These are phyloP conservation scores for Candida frijolesensis DNA, from an alignment of 1,139 yeast genomes.

Conservation along the genomic window DNA sequence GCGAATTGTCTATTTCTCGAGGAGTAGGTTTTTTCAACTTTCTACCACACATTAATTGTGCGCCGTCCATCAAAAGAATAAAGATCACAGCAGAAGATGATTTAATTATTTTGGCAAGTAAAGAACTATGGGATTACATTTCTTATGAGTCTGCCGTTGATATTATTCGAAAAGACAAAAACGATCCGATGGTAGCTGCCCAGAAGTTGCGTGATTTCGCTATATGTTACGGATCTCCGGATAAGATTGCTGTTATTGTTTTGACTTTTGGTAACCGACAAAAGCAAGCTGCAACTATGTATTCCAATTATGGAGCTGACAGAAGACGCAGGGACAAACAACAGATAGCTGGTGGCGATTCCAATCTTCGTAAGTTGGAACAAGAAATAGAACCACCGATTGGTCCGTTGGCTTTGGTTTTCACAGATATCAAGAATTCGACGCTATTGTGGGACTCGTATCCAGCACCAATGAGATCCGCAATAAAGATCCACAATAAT, in stretches of 20 bases:
- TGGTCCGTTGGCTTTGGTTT: constrained; percentile 92
- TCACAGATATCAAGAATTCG: constrained; percentile 95
- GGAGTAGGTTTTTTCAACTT: constrained; percentile 90
- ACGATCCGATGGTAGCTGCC: constrained; percentile 90
- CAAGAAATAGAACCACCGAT: constrained; percentile 95
- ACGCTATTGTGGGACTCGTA: constrained; percentile 91
- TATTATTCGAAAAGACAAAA: constrained; percentile 78
- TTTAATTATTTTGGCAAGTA: constrained; percentile 82
- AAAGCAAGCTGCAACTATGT: constrained; percentile 24
- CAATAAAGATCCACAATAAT: constrained; percentile 90
- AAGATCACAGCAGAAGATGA: constrained; percentile 74
- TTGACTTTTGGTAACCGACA: constrained; percentile 58
- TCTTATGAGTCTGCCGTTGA: constrained; percentile 89
- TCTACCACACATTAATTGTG: constrained; percentile 87
- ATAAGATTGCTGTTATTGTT: constrained; percentile 83
- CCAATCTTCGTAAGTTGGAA: constrained; percentile 78
- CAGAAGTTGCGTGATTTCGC: constrained; percentile 94
- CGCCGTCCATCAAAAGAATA: constrained; percentile 73
- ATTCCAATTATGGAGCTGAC: constrained; percentile 19
- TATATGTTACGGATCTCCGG: constrained; percentile 84
- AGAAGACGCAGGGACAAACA: constrained; percentile 58
- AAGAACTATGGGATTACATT: constrained; percentile 82
- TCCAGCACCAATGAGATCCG: constrained; percentile 95
- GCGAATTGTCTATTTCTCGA: constrained; percentile 78
- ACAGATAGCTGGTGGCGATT: constrained; percentile 64